phyloP scores from a whole-genome alignment of 805 yeast species.

The Metschnikowia borealis region DNA sequence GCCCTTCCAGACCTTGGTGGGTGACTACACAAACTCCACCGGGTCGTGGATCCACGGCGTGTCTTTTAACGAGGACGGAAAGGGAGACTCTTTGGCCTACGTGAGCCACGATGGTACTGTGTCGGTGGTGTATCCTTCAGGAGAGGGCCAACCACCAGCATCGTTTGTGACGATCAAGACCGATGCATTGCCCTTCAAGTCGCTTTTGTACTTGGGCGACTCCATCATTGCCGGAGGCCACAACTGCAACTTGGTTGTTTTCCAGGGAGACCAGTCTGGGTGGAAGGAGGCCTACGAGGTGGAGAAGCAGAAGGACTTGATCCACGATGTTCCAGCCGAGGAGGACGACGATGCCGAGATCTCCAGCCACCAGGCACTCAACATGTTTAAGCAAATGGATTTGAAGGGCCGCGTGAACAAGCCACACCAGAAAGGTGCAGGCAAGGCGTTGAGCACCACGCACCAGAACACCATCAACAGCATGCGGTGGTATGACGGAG shows the following conservation, averaged over 20 bases:
- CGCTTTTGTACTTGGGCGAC: conserved; percentile 67
- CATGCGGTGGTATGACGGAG: conserved; percentile 46
- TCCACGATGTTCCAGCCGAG: conserved; percentile 42
- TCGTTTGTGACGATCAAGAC: conserved; percentile 59
- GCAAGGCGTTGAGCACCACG: conserved; percentile 56
- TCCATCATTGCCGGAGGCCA: conserved; percentile 83
- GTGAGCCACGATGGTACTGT: conserved; percentile 86
- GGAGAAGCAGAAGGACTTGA: conserved; percentile 47
- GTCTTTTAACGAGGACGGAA: conserved; percentile 72
- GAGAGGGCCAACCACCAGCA: conserved; percentile 58
- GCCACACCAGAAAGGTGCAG: conserved; percentile 27
- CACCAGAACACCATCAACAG: conserved; percentile 89
- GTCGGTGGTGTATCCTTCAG: conserved; percentile 73
- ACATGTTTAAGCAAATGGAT: conserved; percentile 94
- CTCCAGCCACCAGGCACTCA: conserved; percentile 73
- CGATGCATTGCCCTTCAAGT: conserved; percentile 72
- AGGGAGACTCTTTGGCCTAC: conserved; percentile 61
- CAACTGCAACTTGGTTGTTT: conserved; percentile 85
- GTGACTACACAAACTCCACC: conserved; percentile 63
- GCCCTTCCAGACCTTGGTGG: conserved; percentile 90
- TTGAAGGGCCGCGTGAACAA: conserved; percentile 76
- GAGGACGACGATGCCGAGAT: conserved; percentile 51
- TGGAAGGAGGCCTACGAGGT: conserved; percentile 59
- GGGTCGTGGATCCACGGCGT: conserved; percentile 94
- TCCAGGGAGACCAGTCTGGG: conserved; percentile 59